Evolutionary conservation across 2,329 filamentous ascomycete genomes (phyloP).

Genomic region (Sporothrix phasma): DNA sequence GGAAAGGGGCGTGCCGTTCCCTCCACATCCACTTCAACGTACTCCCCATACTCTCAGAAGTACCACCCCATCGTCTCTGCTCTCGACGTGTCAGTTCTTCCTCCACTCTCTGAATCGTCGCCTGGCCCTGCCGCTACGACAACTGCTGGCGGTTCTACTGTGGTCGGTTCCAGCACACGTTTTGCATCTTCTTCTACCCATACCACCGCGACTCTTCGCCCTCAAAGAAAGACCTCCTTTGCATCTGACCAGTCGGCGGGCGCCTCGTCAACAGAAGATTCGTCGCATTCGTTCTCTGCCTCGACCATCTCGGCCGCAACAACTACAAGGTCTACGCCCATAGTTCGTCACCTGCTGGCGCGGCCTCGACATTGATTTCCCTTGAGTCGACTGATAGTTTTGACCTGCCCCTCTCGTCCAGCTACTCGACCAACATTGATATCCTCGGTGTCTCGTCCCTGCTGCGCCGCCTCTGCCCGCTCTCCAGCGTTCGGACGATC

Average conservation of each 20-base stretch:
- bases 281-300: conserved; percentile 29
- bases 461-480: conserved; percentile 29
- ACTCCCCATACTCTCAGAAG: conserved; percentile 3
- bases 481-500: conserved; percentile 14
- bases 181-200: background rate
- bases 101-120: conserved; percentile 27
- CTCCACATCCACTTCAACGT: conserved; percentile 5
- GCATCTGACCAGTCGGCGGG: conserved; percentile 27
- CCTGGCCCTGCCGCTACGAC: conserved; percentile 18
- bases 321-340: conserved; percentile 47
- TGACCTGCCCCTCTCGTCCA: conserved; percentile 30
- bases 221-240: conserved; percentile 29
- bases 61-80: conserved; percentile 1
- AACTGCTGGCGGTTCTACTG: background rate
- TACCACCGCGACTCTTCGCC: background rate
- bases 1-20: conserved; percentile 19
- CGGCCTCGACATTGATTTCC: background rate
- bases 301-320: conserved; percentile 41
- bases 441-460: conserved; percentile 43
- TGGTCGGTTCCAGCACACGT: background rate
- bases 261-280: background rate
- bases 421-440: conserved; percentile 39
- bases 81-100: conserved; percentile 19
- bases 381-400: conserved; percentile 32
- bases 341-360: conserved; percentile 31